Percentiles rank a stretch among this genome's conserved stretches.
These are phyloP conservation scores for Aaosphaeria pasadenensis DNA, from an alignment of 2,329 filamentous ascomycete species.

Conservation along the genomic window DNA sequence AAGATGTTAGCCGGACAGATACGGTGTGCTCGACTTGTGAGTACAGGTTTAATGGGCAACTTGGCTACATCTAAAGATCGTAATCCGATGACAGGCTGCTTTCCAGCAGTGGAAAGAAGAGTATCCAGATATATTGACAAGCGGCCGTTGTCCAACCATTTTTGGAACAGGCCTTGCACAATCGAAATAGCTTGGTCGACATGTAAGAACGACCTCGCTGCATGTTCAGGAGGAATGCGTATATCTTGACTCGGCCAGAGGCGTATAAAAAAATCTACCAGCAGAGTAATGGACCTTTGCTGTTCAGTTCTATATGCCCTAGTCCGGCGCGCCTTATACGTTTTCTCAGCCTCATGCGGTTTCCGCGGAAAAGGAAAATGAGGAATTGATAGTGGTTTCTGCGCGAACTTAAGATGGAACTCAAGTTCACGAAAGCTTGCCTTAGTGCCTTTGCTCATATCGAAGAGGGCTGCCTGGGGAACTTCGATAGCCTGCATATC, in stretches of 20 bases:
- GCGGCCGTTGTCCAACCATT: conserved; percentile 39
- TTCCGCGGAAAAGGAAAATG: too few species aligned
- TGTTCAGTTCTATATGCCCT: neutral
- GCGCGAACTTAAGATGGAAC: too few species aligned
- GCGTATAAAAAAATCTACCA: neutral
- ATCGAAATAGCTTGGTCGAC: conserved; percentile 6
- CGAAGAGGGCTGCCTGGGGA: neutral
- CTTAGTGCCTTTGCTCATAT: too few species aligned
- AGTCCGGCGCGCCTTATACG: neutral
- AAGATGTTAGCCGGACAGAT: neutral
- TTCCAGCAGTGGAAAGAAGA: conserved; percentile 7
- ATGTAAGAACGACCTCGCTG: conserved; percentile 6
- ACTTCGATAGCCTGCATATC: neutral
- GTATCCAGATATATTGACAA: conserved; percentile 29
- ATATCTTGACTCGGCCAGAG: conserved; percentile 6
- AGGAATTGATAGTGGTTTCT: too few species aligned
- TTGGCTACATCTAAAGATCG: neutral
- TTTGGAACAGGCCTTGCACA: conserved; percentile 12
- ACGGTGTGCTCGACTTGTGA: neutral
- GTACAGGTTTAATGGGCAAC: neutral
- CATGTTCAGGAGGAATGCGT: conserved; percentile 1
- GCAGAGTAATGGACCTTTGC: neutral
- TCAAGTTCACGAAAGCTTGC: too few species aligned
- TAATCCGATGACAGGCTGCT: conserved; percentile 1
- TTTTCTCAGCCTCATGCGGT: too few species aligned